phyloP scores from a whole-genome alignment of 768 basidiomycete species.

The Cantharellus anzutake region DNA sequence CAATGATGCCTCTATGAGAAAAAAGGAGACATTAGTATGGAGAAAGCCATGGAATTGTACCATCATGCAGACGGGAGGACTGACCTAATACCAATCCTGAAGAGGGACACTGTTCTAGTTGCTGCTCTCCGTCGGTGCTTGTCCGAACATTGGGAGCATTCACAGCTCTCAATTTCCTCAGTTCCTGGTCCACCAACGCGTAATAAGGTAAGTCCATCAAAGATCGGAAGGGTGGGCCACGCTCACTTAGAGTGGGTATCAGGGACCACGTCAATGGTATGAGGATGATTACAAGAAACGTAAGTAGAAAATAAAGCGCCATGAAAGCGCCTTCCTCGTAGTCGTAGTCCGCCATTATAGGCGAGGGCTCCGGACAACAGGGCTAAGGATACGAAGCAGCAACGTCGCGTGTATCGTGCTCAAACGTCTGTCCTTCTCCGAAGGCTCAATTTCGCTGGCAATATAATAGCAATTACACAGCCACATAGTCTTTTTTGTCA shows the following conservation, averaged over 20 bases:
- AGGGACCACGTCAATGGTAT: slow-evolving; percentile 46
- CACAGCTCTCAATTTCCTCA: slow-evolving; percentile 22
- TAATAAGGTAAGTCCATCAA: background rate
- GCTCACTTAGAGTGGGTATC: slow-evolving; percentile 11
- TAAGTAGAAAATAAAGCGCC: slow-evolving; percentile 82
- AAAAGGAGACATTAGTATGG: background rate
- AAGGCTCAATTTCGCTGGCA: no score
- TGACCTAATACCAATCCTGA: background rate
- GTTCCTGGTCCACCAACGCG: background rate
- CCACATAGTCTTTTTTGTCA: no score
- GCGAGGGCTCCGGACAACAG: no score
- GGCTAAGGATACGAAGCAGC: no score
- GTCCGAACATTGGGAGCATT: slow-evolving; percentile 40
- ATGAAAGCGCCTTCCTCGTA: slow-evolving; percentile 76
- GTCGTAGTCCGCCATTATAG: slow-evolving; percentile 10
- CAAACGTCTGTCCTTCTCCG: no score
- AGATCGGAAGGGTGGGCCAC: background rate
- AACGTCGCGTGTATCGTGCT: no score
- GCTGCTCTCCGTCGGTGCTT: slow-evolving; percentile 29
- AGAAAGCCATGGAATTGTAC: background rate
- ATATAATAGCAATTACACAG: no score
- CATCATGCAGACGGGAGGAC: background rate
- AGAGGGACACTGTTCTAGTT: slow-evolving; percentile 15
- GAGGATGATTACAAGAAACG: slow-evolving; percentile 69
- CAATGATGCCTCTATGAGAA: background rate